These are phyloP conservation scores for Phytophthora sansomeana DNA, from an alignment of 352 stramenopile species.

Conservation along the genomic window DNA sequence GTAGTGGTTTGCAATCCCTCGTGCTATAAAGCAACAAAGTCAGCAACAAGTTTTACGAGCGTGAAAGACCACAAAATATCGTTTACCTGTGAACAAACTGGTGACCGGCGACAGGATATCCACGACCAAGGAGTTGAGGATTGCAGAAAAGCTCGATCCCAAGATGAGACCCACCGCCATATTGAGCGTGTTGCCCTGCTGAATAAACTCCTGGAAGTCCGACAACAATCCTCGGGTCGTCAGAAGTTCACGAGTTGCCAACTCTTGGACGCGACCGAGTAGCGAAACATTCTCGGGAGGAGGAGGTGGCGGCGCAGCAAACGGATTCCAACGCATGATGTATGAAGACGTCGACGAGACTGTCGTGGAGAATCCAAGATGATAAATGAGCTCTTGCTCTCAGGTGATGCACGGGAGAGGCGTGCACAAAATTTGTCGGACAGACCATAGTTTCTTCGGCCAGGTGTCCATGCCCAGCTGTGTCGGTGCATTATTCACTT, in stretches of 20 bases:
- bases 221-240: slow-evolving; percentile 23
- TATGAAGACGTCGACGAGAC: neutral
- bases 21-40: slow-evolving; percentile 37
- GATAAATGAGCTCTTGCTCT: neutral
- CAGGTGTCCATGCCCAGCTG: neutral
- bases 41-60: neutral
- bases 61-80: neutral
- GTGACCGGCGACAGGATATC: slow-evolving; percentile 73
- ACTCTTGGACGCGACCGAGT: slow-evolving; percentile 32
- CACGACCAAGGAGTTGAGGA: slow-evolving; percentile 76
- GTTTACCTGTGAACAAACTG: slow-evolving; percentile 68
- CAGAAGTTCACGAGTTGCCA: slow-evolving; percentile 28
- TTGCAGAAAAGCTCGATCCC: slow-evolving; percentile 68
- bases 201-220: slow-evolving; percentile 80
- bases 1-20: slow-evolving; percentile 72
- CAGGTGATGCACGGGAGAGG: neutral
- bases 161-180: slow-evolving; percentile 76
- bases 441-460: no score
- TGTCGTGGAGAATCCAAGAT: neutral
- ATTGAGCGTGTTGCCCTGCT: slow-evolving; percentile 81
- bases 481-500: neutral
- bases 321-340: slow-evolving; percentile 16
- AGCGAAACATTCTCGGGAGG: slow-evolving; percentile 37
- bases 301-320: slow-evolving; percentile 12
- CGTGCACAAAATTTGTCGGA: neutral